These are phyloP conservation scores for Diaporthe nobilis DNA, from an alignment of 2,329 filamentous ascomycete genomes.

Conservation along the genomic window DNA sequence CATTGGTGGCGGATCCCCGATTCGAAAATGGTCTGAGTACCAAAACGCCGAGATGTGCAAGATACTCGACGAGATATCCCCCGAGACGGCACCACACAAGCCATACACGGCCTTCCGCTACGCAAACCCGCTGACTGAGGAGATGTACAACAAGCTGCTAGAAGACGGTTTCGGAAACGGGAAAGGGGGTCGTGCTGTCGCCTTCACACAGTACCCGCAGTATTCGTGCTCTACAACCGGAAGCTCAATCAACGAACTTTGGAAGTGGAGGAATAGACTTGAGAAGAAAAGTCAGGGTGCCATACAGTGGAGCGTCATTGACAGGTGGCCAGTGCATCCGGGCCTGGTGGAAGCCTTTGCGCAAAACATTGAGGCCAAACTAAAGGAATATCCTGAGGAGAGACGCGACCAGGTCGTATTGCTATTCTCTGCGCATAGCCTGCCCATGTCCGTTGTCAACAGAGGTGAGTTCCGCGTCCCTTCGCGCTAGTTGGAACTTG, in stretches of 20 bases:
- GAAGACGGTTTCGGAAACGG: constrained; percentile 92
- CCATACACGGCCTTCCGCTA: constrained; percentile 98
- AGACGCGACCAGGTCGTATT: constrained; percentile 85
- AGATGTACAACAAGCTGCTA: constrained; percentile 88
- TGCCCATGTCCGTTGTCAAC: constrained; percentile 98
- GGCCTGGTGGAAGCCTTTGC: constrained; percentile 94
- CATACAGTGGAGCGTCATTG: constrained; percentile 97
- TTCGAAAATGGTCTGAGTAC: constrained; percentile 97
- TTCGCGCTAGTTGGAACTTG: not conserved
- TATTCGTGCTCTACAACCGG: constrained; percentile 99
- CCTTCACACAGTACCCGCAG: constrained; percentile 98
- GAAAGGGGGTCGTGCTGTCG: constrained; percentile 91
- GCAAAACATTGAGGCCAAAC: constrained; percentile 88
- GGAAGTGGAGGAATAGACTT: constrained; percentile 93
- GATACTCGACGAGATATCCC: constrained; percentile 89
- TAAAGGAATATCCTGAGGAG: constrained; percentile 87
- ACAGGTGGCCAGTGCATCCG: constrained; percentile 94
- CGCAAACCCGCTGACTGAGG: constrained; percentile 91
- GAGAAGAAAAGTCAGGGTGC: constrained; percentile 80
- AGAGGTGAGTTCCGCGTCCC: constrained; percentile 68
- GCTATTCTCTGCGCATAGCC: constrained; percentile 93
- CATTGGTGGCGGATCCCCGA: constrained; percentile 97
- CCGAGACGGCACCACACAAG: constrained; percentile 95
- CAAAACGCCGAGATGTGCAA: constrained; percentile 98
- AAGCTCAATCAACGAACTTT: constrained; percentile 95